Evolutionary conservation across 768 basidiomycete genomes (phyloP).

Genomic region (Cystofilobasidium ferigula): DNA sequence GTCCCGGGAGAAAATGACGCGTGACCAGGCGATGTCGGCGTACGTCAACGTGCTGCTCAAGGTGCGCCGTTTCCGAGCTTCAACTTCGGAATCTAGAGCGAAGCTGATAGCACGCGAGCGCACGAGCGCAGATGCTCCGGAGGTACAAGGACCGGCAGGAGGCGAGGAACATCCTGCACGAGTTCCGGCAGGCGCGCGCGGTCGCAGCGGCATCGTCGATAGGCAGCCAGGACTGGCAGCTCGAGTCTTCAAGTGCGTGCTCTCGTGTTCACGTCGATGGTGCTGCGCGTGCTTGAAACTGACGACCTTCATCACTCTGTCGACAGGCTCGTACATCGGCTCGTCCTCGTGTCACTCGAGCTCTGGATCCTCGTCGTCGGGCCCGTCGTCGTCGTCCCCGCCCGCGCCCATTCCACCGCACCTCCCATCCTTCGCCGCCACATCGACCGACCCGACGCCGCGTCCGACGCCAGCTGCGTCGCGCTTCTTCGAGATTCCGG

Average conservation of each 20-base stretch:
- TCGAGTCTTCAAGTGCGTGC: not conserved
- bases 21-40: conserved; percentile 15
- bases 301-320: too few species aligned
- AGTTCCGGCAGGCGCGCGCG: conserved; percentile 8
- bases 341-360: not conserved
- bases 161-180: conserved; percentile 11
- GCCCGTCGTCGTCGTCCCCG: not conserved
- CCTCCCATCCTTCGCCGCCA: not conserved
- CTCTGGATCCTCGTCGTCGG: not conserved
- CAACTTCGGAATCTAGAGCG: too few species aligned
- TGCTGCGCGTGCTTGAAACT: too few species aligned
- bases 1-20: not conserved
- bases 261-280: not conserved
- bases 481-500: conserved; percentile 1
- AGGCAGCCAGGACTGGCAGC: conserved; percentile 6
- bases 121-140: conserved; percentile 8
- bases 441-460: not conserved
- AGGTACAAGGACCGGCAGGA: conserved; percentile 23
- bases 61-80: conserved; percentile 6
- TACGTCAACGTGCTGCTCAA: conserved; percentile 14
- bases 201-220: not conserved
- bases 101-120: not conserved
- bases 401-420: not conserved
- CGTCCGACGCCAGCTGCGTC: not conserved
- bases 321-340: not conserved